Evolutionary conservation across 345 rosid species (phyloP).

Genomic region (Litchi chinensis): DNA sequence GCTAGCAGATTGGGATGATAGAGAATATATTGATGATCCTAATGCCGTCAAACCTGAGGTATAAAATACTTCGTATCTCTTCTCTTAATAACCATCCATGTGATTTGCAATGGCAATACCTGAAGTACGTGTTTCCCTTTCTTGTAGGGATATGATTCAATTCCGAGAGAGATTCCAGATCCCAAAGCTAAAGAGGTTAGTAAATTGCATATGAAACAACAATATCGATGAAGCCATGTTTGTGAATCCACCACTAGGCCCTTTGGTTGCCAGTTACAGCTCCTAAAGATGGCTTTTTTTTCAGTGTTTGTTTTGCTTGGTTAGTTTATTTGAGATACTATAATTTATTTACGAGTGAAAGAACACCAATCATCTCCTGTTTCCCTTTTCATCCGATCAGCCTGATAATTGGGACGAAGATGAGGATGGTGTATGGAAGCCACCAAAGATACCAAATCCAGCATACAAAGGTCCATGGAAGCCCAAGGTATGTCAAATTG

Average conservation of each 20-base stretch:
- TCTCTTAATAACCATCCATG: neutral
- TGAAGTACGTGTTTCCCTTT: neutral
- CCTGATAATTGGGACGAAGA: conserved; percentile 55
- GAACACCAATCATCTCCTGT: neutral
- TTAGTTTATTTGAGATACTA: neutral
- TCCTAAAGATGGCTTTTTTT: neutral
- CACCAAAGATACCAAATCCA: conserved; percentile 49
- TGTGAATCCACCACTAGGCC: neutral
- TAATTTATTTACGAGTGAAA: neutral
- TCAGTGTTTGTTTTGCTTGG: neutral
- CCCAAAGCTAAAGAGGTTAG: conserved; percentile 47
- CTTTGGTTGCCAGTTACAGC: neutral
- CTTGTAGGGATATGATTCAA: conserved; percentile 47
- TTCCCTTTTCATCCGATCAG: conserved; percentile 19
- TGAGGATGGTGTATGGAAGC: conserved; percentile 48
- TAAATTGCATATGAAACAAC: neutral
- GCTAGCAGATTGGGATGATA: conserved; percentile 53
- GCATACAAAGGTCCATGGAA: conserved; percentile 54
- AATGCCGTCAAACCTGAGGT: conserved; percentile 48
- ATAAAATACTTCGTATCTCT: neutral
- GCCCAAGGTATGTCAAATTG: conserved; percentile 34
- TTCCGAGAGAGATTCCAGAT: conserved; percentile 46
- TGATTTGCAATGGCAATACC: conserved; percentile 3
- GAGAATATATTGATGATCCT: conserved; percentile 54
- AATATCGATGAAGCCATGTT: neutral